Percentiles rank a stretch among this genome's conserved stretches.
phyloP scores from a whole-genome alignment of 1,139 yeast species.

The Arxiozyma slooffiae region DNA sequence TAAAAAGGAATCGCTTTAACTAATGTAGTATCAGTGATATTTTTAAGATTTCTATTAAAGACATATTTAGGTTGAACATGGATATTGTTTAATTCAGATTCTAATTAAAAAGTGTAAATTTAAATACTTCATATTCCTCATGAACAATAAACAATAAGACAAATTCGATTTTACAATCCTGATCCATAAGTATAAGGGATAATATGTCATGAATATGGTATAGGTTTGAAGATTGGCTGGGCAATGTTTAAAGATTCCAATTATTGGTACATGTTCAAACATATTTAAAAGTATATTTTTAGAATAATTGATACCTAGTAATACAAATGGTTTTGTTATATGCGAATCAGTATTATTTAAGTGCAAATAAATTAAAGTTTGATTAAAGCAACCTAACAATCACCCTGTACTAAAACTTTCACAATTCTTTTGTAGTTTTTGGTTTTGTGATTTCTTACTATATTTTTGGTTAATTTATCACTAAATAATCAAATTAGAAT shows the following conservation, averaged over 20 bases:
- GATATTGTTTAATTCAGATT: constrained; percentile 11
- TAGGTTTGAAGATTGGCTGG: constrained; percentile 45
- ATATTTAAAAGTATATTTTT: constrained; percentile 25
- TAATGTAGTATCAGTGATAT: constrained; percentile 55
- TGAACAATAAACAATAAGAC: constrained; percentile 20
- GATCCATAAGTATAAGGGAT: constrained; percentile 70
- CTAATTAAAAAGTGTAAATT: constrained; percentile 26
- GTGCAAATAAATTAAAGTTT: constrained; percentile 24
- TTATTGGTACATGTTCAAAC: constrained; percentile 54
- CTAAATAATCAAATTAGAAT: background rate
- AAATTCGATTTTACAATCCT: constrained; percentile 32
- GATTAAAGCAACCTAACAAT: constrained; percentile 1
- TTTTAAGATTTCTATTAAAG: constrained; percentile 28
- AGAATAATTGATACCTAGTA: constrained; percentile 33
- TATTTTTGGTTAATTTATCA: background rate
- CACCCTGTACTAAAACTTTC: background rate
- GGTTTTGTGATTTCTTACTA: background rate
- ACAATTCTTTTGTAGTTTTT: background rate
- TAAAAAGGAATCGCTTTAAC: constrained; percentile 77
- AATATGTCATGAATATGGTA: constrained; percentile 76
- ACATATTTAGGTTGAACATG: constrained; percentile 6
- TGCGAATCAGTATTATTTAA: constrained; percentile 51
- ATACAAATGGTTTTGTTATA: constrained; percentile 37
- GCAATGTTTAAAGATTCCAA: constrained; percentile 65
- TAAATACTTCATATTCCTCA: constrained; percentile 24